Evolutionary conservation across 345 rosid species (phyloP).

Genomic region (Noccaea caerulescens): DNA sequence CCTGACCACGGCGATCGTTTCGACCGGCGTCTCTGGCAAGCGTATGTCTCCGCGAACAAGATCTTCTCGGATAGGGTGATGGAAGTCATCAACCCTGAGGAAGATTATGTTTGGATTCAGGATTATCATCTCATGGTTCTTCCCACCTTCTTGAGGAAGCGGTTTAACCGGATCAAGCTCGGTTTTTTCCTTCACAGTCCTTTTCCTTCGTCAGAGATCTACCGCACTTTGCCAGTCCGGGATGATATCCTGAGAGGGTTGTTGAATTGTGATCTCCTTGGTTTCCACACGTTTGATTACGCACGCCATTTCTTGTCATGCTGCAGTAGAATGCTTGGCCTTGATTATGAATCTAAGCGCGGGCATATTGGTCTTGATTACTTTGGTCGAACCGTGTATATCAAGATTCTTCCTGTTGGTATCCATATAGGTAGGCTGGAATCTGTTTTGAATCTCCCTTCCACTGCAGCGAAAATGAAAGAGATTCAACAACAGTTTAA

Average conservation of each 20-base stretch:
- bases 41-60: conserved; percentile 80
- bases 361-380: conserved; percentile 87
- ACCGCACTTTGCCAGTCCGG: conserved; percentile 72
- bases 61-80: conserved; percentile 78
- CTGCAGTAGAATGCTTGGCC: conserved; percentile 87
- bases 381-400: conserved; percentile 76
- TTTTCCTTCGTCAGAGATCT: conserved; percentile 83
- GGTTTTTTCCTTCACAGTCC: conserved; percentile 87
- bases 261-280: conserved; percentile 76
- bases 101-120: conserved; percentile 80
- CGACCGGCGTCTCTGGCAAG: conserved; percentile 74
- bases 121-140: conserved; percentile 87
- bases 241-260: conserved; percentile 70
- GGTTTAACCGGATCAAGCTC: conserved; percentile 67
- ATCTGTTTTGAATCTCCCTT: conserved; percentile 63
- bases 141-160: conserved; percentile 80
- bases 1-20: conserved; percentile 81
- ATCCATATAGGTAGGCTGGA: conserved; percentile 78
- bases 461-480: conserved; percentile 61
- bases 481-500: conserved; percentile 62
- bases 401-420: conserved; percentile 77
- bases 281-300: conserved; percentile 85
- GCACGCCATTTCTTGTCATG: conserved; percentile 80
- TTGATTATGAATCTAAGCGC: conserved; percentile 82
- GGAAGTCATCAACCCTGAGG: conserved; percentile 79